Evolutionary conservation across 345 rosid species (phyloP), one percentile per base, ranked within the genome.

Genomic region (Hibiscus syriacus): DNA sequence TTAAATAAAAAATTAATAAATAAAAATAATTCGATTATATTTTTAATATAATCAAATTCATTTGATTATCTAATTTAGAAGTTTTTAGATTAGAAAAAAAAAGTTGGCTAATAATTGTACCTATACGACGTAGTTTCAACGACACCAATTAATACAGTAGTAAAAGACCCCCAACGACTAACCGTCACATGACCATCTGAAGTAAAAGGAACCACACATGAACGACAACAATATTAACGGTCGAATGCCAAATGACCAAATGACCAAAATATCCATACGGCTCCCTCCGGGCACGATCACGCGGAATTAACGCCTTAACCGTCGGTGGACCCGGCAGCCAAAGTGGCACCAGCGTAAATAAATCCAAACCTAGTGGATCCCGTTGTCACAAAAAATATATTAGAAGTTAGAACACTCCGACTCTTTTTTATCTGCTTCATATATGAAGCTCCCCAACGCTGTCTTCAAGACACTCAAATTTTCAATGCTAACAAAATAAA

Each of bases 221-320:
- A 53, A 53, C 29, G 29, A 53, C 56, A 53, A 22, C 56, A 53
- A 53, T 10, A 11, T 53, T 53, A 53, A 53, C 56, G 56, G 56
- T 53, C 56, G 29, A 53, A 10, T 23, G 23, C 6, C 12, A 16
- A 53, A 10, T 23, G 23, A 2, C 12, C 29, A 23, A 53, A 53
- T 53, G 29, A 22, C 56, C 2, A 22, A 70, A 76, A 70, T 5
- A 71, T 71, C 86, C 83, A 27, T 16, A 3, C 3, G n/a, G n/a
- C 38, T 1, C 29, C 41, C 66, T n/a, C 66, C 63, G 4, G 54
- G 57, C 68, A 62, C 77, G 67, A 77, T 67, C 67, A 71, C 13
- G 86, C 84, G 84, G 83, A 82, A 76, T 86, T 83, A 76, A 85
- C 85, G 87, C 84, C 85, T 73, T 79, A 84, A 92, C 98, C 58